Base-by-base conservation (phyloP, 1,284 basidiomycete species). In the Ustilago sp. region DNA sequence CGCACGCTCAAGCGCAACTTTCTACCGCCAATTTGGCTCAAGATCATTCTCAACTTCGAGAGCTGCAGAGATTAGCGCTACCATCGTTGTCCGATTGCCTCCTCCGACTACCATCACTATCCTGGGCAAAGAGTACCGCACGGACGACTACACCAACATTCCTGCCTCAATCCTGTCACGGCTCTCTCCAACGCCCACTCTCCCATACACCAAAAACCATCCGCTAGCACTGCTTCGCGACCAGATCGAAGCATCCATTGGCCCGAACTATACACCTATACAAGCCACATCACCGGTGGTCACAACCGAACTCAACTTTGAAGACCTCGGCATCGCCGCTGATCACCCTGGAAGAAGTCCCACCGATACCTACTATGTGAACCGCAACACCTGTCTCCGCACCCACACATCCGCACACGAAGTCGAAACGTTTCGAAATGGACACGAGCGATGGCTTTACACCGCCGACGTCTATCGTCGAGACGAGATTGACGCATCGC, bases 321-420 rank as follows among this genome's bases (percentile, higher is more conserved):
- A 98, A 87, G 93, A 96, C 79, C 91, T 99, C 28, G 94, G 94
- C 15, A 98, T 99, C 87, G 92, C 96, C 0, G 83, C 88, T 6
- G 94, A 98, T 88, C 97, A 99, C 85, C 95, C 96, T 1, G 97
- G 97, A 2, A 91, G 97, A 63, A 90, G 91, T 23, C 88, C 91
- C 54, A 93, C 93, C 32, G 97, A 99, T 88, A 94, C 93, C 80
- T 99, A 99, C 89, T 99, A 99, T 87, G 88, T 98, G 80, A 99
- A 99, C 88, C 90, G 90, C 77, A 88, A 91, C 78, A 89, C 92
- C 77, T 95, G 99, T 92, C 90, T 99, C 56, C 92, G 97, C 51
- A 99, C 97, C 0, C 97, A 99, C 86, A 98, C 97, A 0, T 95
- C 93, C 23, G 94, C 97, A 2, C 97, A 99, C 87, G 96, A 99